A percentile compares a stretch with the other conserved stretches of the same genome.
phyloP scores from a whole-genome alignment of 192 early-diverging fungal species.

The Coemansia sp. region DNA sequence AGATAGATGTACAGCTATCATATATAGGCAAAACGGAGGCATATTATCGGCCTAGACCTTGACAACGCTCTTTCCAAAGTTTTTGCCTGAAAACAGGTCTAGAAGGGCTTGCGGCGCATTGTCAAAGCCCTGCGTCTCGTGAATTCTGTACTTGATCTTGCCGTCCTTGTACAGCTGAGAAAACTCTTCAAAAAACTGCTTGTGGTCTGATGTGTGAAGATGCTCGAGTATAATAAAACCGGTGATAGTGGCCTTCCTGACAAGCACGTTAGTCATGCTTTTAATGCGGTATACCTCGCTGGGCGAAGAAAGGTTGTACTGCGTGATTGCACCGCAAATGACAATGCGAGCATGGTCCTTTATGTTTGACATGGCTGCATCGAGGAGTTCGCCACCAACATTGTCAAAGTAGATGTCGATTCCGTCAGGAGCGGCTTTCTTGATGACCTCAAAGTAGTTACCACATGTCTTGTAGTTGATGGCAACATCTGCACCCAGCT shows the following conservation, averaged over 20 bases:
- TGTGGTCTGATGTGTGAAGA: constrained; percentile 36
- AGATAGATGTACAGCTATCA: too few species aligned
- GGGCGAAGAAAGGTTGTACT: constrained; percentile 58
- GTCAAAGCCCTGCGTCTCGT: constrained; percentile 65
- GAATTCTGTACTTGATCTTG: constrained; percentile 60
- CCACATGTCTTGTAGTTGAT: constrained; percentile 91
- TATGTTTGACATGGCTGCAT: constrained; percentile 62
- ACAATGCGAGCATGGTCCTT: constrained; percentile 66
- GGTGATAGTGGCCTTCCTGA: constrained; percentile 58
- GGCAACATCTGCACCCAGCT: constrained; percentile 74
- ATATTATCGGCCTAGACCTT: constrained; percentile 31
- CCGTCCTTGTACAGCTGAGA: constrained; percentile 56
- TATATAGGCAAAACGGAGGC: not conserved
- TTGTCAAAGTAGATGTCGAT: constrained; percentile 89
- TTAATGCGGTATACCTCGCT: constrained; percentile 56
- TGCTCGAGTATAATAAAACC: constrained; percentile 68
- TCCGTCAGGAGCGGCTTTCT: constrained; percentile 67
- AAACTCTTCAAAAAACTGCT: constrained; percentile 61
- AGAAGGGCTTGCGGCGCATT: constrained; percentile 61
- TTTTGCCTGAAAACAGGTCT: constrained; percentile 62
- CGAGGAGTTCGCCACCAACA: constrained; percentile 80
- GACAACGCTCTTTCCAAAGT: constrained; percentile 69
- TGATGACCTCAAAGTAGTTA: constrained; percentile 51
- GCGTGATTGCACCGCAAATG: constrained; percentile 73
- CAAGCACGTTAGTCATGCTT: constrained; percentile 58